Percentiles rank a stretch among this genome's conserved stretches.
phyloP scores from a whole-genome alignment of 2,329 filamentous ascomycete genomes.

The Trichoderma guizhouense region DNA sequence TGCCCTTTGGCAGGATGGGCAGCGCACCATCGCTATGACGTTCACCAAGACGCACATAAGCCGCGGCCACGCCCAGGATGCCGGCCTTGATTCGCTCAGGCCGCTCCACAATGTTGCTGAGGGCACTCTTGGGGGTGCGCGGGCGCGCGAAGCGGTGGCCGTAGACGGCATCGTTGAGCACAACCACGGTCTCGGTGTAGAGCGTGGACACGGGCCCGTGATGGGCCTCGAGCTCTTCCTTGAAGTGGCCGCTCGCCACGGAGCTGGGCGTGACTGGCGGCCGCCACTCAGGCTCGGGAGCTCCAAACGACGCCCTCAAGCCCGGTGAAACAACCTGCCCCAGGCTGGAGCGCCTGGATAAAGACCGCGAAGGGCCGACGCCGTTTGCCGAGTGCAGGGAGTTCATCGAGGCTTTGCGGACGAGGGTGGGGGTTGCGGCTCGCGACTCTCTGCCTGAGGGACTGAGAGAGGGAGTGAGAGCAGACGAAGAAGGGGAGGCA shows the following conservation, averaged over 20 bases:
- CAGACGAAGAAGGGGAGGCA: slow-evolving; percentile 41
- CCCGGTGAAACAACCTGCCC: slow-evolving; percentile 44
- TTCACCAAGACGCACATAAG: slow-evolving; percentile 86
- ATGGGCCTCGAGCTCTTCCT: slow-evolving; percentile 64
- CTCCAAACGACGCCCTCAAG: slow-evolving; percentile 35
- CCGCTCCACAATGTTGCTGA: slow-evolving; percentile 85
- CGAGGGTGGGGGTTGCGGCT: slow-evolving; percentile 48
- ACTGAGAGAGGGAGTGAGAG: slow-evolving; percentile 39
- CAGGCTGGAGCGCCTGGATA: slow-evolving; percentile 49
- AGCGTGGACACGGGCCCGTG: slow-evolving; percentile 43
- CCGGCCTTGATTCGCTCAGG: slow-evolving; percentile 86
- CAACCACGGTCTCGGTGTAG: slow-evolving; percentile 66
- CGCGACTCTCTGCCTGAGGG: slow-evolving; percentile 43
- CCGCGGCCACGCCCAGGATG: slow-evolving; percentile 75
- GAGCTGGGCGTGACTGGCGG: slow-evolving; percentile 47
- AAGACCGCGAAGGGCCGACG: slow-evolving; percentile 34
- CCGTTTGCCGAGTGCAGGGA: slow-evolving; percentile 52
- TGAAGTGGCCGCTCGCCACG: slow-evolving; percentile 67
- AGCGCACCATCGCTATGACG: slow-evolving; percentile 69
- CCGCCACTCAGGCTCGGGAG: slow-evolving; percentile 32
- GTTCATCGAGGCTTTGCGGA: slow-evolving; percentile 56
- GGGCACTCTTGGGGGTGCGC: slow-evolving; percentile 65
- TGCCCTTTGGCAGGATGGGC: slow-evolving; percentile 62
- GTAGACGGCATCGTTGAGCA: slow-evolving; percentile 92
- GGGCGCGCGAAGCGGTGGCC: slow-evolving; percentile 88